These are phyloP conservation scores for Dendrobium officinale DNA, from an alignment of 106 monocot genomes.

Conservation along the genomic window DNA sequence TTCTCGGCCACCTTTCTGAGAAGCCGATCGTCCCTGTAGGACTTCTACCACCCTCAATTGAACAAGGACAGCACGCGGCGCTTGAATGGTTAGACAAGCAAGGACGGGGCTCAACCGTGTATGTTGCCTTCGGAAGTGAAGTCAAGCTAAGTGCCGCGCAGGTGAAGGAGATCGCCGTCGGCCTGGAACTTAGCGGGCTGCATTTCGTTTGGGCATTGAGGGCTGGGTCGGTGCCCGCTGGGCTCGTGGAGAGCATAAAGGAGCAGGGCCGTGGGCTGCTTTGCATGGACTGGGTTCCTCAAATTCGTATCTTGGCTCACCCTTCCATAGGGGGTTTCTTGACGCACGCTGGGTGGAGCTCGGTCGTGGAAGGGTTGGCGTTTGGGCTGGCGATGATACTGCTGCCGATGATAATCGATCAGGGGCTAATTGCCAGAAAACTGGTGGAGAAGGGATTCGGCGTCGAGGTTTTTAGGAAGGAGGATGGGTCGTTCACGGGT, in stretches of 20 bases:
- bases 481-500: slow-evolving; percentile 28
- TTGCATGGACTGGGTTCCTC: slow-evolving; percentile 8
- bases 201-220: slow-evolving; percentile 7
- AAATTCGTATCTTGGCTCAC: slow-evolving; percentile 11
- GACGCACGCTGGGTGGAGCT: slow-evolving; percentile 8
- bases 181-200: not conserved
- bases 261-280: not conserved
- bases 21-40: slow-evolving; percentile 16
- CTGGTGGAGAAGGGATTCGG: slow-evolving; percentile 29
- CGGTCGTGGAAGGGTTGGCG: not conserved
- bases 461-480: slow-evolving; percentile 31
- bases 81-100: slow-evolving; percentile 5
- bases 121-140: slow-evolving; percentile 16
- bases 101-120: not conserved
- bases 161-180: not conserved
- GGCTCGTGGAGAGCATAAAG: not conserved
- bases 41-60: slow-evolving; percentile 1
- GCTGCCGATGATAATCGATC: slow-evolving; percentile 39
- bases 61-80: not conserved
- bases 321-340: slow-evolving; percentile 4
- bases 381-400: slow-evolving; percentile 24
- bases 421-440: slow-evolving; percentile 38
- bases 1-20: not conserved
- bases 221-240: not conserved
- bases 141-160: not conserved